Evolutionary conservation across 2,329 filamentous ascomycete genomes (phyloP), one percentile per base, ranked within the genome.

Genomic region (Lomentospora prolificans): DNA sequence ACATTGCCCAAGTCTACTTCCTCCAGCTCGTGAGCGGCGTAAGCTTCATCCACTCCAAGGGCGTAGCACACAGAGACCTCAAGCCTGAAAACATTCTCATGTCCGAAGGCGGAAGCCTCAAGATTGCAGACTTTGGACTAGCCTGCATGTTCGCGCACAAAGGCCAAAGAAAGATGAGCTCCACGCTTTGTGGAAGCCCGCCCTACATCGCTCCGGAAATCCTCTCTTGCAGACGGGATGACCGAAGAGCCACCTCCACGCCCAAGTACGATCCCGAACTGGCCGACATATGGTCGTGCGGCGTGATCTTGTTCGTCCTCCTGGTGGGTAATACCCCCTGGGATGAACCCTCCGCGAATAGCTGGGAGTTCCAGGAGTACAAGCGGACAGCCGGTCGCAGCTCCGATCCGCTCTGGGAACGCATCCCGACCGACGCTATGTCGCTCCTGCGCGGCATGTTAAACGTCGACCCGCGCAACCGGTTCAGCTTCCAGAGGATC

Each of bases 201-300:
- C 94, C 94, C 0, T 99, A 99, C 65, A 96, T 99, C 65, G 94
- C 94, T 0, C 94, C 95, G 1, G 94, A 99, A 70, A 94, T 99
- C 27, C 74, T 86, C 25, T 73, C 71, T 58, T 86, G 75, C 63
- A 71, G 75, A 27, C 67, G 73, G 58, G 62, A 64, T 46, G 72
- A 77, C 58, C 77, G 75, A 65, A 72, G 67, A 51, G 67, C 77
- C 41, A 63, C 77, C 36, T 73, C 78, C 25, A 19, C 25, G 4
- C 64, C 67, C 51, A 83, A 86, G 56, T 92, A 92, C 65, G 78
- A 80, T 28, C 85, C 91, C 6, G 89, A 96, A 59, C 72, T 89
- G 44, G 89, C 89, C 36, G 94, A 99, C 66, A 86, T 99, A 57
- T 99, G 95, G 95, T 96, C 91, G 14, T 96, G 91, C 64, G 94